Conservation (phyloP, 2,329 filamentous ascomycete species). For the Cercospora nicotianae region DNA sequence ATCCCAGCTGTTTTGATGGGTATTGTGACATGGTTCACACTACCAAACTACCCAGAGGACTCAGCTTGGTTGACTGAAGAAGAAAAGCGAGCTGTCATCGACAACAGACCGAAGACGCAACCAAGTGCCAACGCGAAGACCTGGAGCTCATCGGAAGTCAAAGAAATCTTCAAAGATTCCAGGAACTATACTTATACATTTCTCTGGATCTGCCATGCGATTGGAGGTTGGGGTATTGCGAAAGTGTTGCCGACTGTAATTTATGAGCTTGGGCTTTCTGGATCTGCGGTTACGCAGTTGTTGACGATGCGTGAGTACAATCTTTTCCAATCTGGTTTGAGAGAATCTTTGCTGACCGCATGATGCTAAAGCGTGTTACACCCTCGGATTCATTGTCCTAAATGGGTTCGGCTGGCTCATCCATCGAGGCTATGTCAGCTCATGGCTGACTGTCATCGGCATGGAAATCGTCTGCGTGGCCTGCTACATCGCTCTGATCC, state of each 20-base stretch:
- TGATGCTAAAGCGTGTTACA: constrained; percentile 31
- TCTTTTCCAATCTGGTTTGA: too few species aligned
- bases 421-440: constrained; percentile 15
- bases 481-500: constrained; percentile 45
- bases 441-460: constrained; percentile 28
- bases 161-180: constrained; percentile 25
- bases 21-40: constrained; percentile 43
- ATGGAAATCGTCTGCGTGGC: constrained; percentile 41
- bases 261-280: constrained; percentile 46
- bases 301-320: constrained; percentile 40
- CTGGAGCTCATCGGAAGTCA: constrained; percentile 26
- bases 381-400: constrained; percentile 26
- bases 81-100: constrained; percentile 22
- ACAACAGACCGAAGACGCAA: constrained; percentile 27
- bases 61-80: constrained; percentile 58
- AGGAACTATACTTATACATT: constrained; percentile 26
- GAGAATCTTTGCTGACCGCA: too few species aligned
- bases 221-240: constrained; percentile 41
- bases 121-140: constrained; percentile 25
- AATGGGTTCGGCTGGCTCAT: constrained; percentile 28
- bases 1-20: constrained; percentile 42
- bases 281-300: constrained; percentile 44
- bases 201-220: constrained; percentile 33
- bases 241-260: constrained; percentile 45
- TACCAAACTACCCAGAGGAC: constrained; percentile 59